These are phyloP conservation scores for Paraglomus brasilianum DNA, from an alignment of 192 early-diverging fungal genomes.

Conservation along the genomic window DNA sequence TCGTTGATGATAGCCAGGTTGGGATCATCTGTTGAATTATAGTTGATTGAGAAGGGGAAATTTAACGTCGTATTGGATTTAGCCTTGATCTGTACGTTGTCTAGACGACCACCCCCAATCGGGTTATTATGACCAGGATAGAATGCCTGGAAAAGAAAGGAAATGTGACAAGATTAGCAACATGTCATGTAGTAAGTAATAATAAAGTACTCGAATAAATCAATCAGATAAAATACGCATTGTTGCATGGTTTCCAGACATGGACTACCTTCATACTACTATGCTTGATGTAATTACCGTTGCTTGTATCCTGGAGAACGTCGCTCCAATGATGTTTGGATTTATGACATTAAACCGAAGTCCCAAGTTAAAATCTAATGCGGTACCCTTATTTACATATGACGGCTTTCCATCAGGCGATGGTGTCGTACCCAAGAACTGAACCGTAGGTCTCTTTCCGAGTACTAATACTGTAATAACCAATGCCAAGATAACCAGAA, in stretches of 20 bases:
- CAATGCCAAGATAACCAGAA: slow-evolving; percentile 14
- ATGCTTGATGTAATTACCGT: slow-evolving; percentile 13
- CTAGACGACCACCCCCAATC: slow-evolving; percentile 48
- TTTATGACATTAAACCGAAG: slow-evolving; percentile 10
- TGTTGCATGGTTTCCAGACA: no score
- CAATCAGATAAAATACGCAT: background rate
- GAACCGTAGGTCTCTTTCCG: background rate
- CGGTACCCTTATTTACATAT: background rate
- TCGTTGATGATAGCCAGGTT: slow-evolving; percentile 40
- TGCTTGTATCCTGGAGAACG: slow-evolving; percentile 4
- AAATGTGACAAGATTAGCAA: background rate
- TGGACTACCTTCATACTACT: no score
- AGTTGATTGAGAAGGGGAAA: slow-evolving; percentile 46
- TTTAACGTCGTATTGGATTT: slow-evolving; percentile 38
- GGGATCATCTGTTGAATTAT: slow-evolving; percentile 33
- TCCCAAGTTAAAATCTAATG: slow-evolving; percentile 31
- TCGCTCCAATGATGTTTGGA: slow-evolving; percentile 26
- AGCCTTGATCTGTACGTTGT: slow-evolving; percentile 39
- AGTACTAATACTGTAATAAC: slow-evolving; percentile 9
- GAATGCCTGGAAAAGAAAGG: slow-evolving; percentile 45
- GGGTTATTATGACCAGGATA: slow-evolving; percentile 44
- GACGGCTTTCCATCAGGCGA: background rate
- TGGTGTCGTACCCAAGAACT: slow-evolving; percentile 4
- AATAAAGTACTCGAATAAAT: background rate
- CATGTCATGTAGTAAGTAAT: background rate